Conservation (phyloP, 169 alveolate species). For the Cryptosporidium meleagridis region DNA sequence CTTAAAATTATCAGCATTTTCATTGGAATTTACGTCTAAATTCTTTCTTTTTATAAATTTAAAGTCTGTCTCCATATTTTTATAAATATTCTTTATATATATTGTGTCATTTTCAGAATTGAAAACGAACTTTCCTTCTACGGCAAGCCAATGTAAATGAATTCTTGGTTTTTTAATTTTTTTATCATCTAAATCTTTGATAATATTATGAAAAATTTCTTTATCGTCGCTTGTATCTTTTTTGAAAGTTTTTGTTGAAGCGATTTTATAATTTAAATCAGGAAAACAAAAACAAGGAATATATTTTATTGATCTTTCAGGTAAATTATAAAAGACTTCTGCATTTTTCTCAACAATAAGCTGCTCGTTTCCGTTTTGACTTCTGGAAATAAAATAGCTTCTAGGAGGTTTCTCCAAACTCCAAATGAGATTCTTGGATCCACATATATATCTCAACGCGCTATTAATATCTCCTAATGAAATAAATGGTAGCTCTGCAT, state of each 20-base stretch:
- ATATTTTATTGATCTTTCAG: conserved; percentile 46
- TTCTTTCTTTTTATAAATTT: neutral
- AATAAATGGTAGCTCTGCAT: neutral
- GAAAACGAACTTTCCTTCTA: conserved; percentile 67
- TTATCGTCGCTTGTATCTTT: neutral
- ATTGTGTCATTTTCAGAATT: conserved; percentile 27
- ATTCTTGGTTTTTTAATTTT: neutral
- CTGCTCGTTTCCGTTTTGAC: neutral
- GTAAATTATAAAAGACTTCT: conserved; percentile 37
- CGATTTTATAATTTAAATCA: neutral
- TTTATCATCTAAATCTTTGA: conserved; percentile 1
- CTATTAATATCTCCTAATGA: conserved; percentile 47
- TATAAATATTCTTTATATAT: conserved; percentile 11
- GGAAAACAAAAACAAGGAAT: conserved; percentile 32
- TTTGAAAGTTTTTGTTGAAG: neutral
- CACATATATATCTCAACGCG: conserved; percentile 56
- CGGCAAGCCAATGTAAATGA: conserved; percentile 56
- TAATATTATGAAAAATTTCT: conserved; percentile 38
- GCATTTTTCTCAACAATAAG: conserved; percentile 20
- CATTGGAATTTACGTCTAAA: neutral
- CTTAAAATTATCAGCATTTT: neutral
- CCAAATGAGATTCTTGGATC: conserved; percentile 41
- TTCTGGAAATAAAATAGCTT: conserved; percentile 10
- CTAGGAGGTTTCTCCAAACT: conserved; percentile 45
- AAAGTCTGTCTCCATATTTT: neutral